phyloP scores from a whole-genome alignment of 2,329 filamentous ascomycete species.

The Epichloe bromicola region DNA sequence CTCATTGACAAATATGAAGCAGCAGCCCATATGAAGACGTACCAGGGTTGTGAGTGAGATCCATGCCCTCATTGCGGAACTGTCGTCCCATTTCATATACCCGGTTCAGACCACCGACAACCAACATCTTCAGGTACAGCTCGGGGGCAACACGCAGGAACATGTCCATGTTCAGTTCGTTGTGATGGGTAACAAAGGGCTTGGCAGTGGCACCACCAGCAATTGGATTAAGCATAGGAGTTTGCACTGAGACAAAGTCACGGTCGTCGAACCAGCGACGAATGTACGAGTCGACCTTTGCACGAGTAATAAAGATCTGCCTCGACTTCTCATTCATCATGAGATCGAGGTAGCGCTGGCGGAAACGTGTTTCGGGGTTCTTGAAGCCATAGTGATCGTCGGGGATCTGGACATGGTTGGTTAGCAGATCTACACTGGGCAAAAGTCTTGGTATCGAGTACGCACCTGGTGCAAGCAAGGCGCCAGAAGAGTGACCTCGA shows the following conservation, averaged over 20 bases:
- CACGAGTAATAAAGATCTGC: conserved; percentile 70
- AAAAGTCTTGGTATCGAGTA: conserved; percentile 36
- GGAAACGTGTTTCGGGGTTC: conserved; percentile 85
- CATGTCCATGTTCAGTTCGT: conserved; percentile 87
- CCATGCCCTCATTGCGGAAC: conserved; percentile 77
- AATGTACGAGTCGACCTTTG: conserved; percentile 81
- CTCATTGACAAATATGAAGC: not conserved
- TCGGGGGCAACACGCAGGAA: conserved; percentile 88
- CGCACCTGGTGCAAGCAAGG: conserved; percentile 62
- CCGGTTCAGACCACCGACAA: conserved; percentile 85
- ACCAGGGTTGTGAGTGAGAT: conserved; percentile 68
- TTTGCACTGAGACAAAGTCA: conserved; percentile 90
- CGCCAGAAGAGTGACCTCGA: conserved; percentile 71
- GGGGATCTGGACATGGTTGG: conserved; percentile 33
- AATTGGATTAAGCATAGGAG: conserved; percentile 93
- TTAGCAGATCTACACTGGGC: not conserved
- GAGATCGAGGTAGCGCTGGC: conserved; percentile 86
- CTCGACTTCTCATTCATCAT: conserved; percentile 90
- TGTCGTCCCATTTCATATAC: conserved; percentile 94
- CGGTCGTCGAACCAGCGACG: conserved; percentile 77
- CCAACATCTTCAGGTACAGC: conserved; percentile 88
- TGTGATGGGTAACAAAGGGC: conserved; percentile 92
- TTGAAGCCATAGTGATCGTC: conserved; percentile 90
- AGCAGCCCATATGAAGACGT: conserved; percentile 2
- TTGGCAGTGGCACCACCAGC: conserved; percentile 88